Percentiles rank a stretch among this genome's conserved stretches.
These are phyloP conservation scores for Diaporthe ilicicola DNA, from an alignment of 2,329 filamentous ascomycete genomes.

Conservation along the genomic window DNA sequence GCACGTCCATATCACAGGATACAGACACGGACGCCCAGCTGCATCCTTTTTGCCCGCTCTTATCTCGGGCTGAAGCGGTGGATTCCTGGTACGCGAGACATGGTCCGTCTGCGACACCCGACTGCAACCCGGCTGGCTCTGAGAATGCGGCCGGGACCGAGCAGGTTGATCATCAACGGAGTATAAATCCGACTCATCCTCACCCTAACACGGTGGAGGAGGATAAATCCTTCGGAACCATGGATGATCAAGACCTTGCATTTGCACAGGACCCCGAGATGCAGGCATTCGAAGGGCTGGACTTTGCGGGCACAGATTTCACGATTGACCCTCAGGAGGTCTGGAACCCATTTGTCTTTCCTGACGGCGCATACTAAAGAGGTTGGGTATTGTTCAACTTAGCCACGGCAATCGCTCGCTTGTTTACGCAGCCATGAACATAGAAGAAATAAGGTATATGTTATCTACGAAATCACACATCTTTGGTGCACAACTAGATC, in stretches of 20 bases:
- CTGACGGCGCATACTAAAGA: not conserved
- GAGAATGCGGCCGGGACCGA: not conserved
- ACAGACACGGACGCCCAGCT: not conserved
- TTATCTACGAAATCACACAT: too few species aligned
- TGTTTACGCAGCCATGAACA: too few species aligned
- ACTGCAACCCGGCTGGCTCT: not conserved
- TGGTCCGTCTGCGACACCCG: not conserved
- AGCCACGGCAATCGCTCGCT: too few species aligned
- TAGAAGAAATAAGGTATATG: not conserved
- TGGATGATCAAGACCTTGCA: not conserved
- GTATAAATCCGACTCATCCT: not conserved
- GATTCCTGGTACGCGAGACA: not conserved
- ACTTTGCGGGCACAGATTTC: not conserved
- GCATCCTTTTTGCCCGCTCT: not conserved
- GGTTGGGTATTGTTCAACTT: not conserved
- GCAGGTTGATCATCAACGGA: not conserved
- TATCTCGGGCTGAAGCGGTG: conserved; percentile 1
- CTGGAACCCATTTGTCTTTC: conserved; percentile 3
- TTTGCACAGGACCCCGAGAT: not conserved
- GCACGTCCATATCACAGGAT: not conserved
- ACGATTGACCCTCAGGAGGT: not conserved
- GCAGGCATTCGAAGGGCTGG: not conserved
- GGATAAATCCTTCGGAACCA: not conserved
- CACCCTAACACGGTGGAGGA: not conserved
- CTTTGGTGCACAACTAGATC: too few species aligned